Percentiles rank a stretch among this genome's conserved stretches.
phyloP scores from a whole-genome alignment of 129 eudicot species.

The Helianthus tuberosus region DNA sequence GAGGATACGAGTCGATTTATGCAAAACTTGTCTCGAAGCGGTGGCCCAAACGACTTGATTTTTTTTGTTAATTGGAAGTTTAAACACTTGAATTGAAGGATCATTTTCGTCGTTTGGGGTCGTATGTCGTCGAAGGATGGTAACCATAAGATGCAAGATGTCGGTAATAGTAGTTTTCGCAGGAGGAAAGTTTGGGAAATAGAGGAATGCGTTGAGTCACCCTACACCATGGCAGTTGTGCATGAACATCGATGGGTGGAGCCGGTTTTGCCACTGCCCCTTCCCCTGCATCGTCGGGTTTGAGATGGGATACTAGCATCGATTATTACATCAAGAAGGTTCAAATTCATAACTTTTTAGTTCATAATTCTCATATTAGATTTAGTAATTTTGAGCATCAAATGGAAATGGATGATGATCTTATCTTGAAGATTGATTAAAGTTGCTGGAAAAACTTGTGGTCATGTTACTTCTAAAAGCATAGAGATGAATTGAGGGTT shows the following conservation, averaged over 20 bases:
- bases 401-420: slow-evolving; percentile 10
- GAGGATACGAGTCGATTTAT: too few species aligned
- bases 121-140: slow-evolving; percentile 21
- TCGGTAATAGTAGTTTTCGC: slow-evolving; percentile 51
- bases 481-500: too few species aligned
- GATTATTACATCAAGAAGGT: slow-evolving; percentile 82
- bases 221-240: too few species aligned
- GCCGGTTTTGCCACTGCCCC: slow-evolving; percentile 38
- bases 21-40: too few species aligned
- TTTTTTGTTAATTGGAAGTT: too few species aligned
- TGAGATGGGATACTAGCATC: slow-evolving; percentile 65
- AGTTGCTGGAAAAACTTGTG: too few species aligned
- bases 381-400: background rate
- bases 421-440: too few species aligned
- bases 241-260: slow-evolving; percentile 30
- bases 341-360: background rate
- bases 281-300: slow-evolving; percentile 11
- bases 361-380: background rate
- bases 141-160: background rate
- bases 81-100: too few species aligned
- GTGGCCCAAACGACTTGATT: too few species aligned
- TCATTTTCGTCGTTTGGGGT: too few species aligned
- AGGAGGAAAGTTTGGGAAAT: slow-evolving; percentile 41
- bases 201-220: slow-evolving; percentile 43
- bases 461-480: too few species aligned